A percentile compares a stretch with the other conserved stretches of the same genome.
Evolutionary conservation across 805 yeast species (phyloP).

Genomic region (Millerozyma miso): DNA sequence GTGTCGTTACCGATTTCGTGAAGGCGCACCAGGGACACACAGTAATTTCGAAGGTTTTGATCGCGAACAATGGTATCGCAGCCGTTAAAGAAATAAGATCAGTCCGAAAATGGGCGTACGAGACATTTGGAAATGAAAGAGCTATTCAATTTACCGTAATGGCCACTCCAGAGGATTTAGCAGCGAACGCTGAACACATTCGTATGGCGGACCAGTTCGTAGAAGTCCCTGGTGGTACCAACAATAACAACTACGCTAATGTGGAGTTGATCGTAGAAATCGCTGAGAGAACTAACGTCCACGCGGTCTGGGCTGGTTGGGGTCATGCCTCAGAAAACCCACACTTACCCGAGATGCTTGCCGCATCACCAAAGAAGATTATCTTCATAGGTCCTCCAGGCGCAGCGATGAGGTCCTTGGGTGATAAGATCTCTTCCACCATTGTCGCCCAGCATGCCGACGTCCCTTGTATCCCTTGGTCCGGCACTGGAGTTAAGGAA

Average conservation of each 20-base stretch:
- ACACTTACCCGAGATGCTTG: slow-evolving; percentile 83
- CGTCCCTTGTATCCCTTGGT: slow-evolving; percentile 99
- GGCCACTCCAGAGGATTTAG: slow-evolving; percentile 99
- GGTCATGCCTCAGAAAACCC: slow-evolving; percentile 99
- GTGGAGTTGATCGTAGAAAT: slow-evolving; percentile 95
- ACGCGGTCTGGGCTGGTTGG: slow-evolving; percentile 99
- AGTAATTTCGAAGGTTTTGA: slow-evolving; percentile 79
- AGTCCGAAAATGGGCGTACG: slow-evolving; percentile 98
- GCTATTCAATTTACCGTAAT: slow-evolving; percentile 92
- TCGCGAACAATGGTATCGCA: slow-evolving; percentile 98
- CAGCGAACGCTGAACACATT: slow-evolving; percentile 94
- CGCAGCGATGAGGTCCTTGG: slow-evolving; percentile 97
- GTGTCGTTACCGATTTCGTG: slow-evolving; percentile 79
- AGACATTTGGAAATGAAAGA: slow-evolving; percentile 94
- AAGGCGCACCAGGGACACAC: slow-evolving; percentile 89
- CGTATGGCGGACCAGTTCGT: slow-evolving; percentile 99
- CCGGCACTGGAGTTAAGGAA: slow-evolving; percentile 93
- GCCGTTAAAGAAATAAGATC: slow-evolving; percentile 98
- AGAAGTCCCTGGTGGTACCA: slow-evolving; percentile 99
- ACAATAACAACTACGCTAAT: slow-evolving; percentile 96
- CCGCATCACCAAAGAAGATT: slow-evolving; percentile 86
- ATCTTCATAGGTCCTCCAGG: slow-evolving; percentile 99
- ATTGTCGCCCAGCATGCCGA: slow-evolving; percentile 98
- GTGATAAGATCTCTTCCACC: slow-evolving; percentile 96
- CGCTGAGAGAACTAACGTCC: slow-evolving; percentile 94